A percentile compares a stretch with the other conserved stretches of the same genome.
Evolutionary conservation across 169 alveolate species (phyloP).

Genomic region (Cystoisospora suis): DNA sequence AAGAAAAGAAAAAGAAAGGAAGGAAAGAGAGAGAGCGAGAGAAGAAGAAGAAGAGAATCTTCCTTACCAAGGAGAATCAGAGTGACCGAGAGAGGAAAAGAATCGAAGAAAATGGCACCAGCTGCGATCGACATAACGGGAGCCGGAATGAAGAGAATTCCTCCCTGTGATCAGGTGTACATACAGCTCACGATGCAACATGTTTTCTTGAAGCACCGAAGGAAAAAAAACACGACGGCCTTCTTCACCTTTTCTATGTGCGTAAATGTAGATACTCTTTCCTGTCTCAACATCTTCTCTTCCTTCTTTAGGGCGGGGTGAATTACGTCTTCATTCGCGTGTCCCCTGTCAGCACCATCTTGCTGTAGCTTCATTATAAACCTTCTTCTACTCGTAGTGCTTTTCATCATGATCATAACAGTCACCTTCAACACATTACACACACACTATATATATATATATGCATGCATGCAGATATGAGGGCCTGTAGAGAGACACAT

Average conservation of each 20-base stretch:
- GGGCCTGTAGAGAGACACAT: not conserved
- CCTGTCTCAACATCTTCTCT: too few species aligned
- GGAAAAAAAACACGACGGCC: too few species aligned
- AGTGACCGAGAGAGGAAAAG: not conserved
- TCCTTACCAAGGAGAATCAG: slow-evolving; percentile 23
- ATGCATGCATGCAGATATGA: not conserved
- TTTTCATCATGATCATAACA: too few species aligned
- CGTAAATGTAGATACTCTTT: not conserved
- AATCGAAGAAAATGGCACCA: not conserved
- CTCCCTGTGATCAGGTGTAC: too few species aligned
- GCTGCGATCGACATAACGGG: slow-evolving; percentile 26
- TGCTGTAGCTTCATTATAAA: too few species aligned
- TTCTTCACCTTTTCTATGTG: not conserved
- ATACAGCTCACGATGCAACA: too few species aligned
- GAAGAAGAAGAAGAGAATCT: not conserved
- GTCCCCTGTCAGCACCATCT: too few species aligned
- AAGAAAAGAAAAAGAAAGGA: not conserved
- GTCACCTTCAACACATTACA: too few species aligned
- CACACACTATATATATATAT: not conserved
- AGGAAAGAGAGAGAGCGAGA: not conserved
- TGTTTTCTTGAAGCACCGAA: not conserved
- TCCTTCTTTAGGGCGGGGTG: too few species aligned
- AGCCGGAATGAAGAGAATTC: not conserved
- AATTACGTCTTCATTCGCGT: too few species aligned
- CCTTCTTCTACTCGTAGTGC: too few species aligned